phyloP scores from a whole-genome alignment of 805 yeast genomes.

The Candida quercuum region DNA sequence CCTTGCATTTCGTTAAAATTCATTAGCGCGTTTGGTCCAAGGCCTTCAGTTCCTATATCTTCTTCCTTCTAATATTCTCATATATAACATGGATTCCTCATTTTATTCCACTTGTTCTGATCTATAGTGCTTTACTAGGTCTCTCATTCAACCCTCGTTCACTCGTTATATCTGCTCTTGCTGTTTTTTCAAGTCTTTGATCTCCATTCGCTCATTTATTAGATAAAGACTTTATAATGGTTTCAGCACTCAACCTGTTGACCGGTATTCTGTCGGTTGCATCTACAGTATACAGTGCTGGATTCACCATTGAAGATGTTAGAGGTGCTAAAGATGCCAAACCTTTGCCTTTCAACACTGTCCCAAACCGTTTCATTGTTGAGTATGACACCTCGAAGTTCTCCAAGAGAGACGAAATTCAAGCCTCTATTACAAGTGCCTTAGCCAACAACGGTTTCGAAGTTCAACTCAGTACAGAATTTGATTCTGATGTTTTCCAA shows the following conservation, averaged over 20 bases:
- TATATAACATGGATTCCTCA: too few species aligned
- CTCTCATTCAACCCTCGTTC: too few species aligned
- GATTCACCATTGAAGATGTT: not conserved
- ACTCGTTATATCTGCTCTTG: too few species aligned
- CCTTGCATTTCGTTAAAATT: too few species aligned
- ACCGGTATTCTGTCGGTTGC: not conserved
- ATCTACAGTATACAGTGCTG: not conserved
- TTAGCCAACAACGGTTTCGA: slow-evolving; percentile 3
- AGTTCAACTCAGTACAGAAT: slow-evolving; percentile 6
- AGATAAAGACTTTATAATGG: too few species aligned
- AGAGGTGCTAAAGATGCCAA: not conserved
- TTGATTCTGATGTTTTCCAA: slow-evolving; percentile 10
- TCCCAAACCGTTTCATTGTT: not conserved
- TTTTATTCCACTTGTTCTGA: too few species aligned
- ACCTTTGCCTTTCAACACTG: not conserved
- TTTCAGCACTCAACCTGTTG: not conserved
- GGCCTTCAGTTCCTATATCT: too few species aligned
- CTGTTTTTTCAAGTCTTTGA: too few species aligned
- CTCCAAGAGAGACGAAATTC: not conserved
- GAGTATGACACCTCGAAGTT: not conserved
- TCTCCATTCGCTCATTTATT: too few species aligned
- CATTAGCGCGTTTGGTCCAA: too few species aligned
- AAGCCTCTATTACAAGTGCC: not conserved
- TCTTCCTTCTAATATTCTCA: too few species aligned
- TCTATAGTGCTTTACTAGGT: too few species aligned